Percentiles rank a stretch among this genome's conserved stretches.
Conservation (phyloP, 768 basidiomycete species). For the Rhodotorula kratochvilovae region DNA sequence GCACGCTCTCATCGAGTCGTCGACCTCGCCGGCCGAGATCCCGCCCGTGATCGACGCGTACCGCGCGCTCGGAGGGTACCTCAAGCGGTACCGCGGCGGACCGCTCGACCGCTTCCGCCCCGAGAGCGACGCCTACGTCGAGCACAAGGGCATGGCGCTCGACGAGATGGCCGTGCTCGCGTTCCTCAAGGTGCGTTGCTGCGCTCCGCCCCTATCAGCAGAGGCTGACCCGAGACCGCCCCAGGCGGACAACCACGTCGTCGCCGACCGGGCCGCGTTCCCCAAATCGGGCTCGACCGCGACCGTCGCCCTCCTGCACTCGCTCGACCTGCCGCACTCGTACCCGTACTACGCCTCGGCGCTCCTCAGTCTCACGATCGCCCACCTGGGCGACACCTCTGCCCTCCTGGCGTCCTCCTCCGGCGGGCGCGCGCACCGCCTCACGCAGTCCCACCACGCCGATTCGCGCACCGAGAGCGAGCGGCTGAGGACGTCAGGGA, state of each 20-base stretch:
- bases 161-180: constrained; percentile 34
- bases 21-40: not conserved
- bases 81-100: constrained; percentile 41
- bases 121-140: not conserved
- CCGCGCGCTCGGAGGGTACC: constrained; percentile 38
- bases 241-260: constrained; percentile 40
- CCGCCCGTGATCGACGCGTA: constrained; percentile 29
- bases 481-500: constrained; percentile 79
- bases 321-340: constrained; percentile 67
- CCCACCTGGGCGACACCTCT: constrained; percentile 90
- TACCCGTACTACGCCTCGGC: constrained; percentile 76
- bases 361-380: constrained; percentile 73
- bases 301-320: constrained; percentile 84
- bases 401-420: constrained; percentile 73
- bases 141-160: constrained; percentile 13
- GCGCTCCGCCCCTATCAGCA: no score
- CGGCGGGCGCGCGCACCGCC: constrained; percentile 67
- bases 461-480: constrained; percentile 80
- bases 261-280: constrained; percentile 14
- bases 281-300: constrained; percentile 68
- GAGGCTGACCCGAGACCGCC: no score
- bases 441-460: constrained; percentile 96
- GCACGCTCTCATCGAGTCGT: constrained; percentile 13
- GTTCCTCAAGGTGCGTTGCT: constrained; percentile 34
- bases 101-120: constrained; percentile 23